Conservation (phyloP, 305 asterid species). For the Solanum chacoense region DNA sequence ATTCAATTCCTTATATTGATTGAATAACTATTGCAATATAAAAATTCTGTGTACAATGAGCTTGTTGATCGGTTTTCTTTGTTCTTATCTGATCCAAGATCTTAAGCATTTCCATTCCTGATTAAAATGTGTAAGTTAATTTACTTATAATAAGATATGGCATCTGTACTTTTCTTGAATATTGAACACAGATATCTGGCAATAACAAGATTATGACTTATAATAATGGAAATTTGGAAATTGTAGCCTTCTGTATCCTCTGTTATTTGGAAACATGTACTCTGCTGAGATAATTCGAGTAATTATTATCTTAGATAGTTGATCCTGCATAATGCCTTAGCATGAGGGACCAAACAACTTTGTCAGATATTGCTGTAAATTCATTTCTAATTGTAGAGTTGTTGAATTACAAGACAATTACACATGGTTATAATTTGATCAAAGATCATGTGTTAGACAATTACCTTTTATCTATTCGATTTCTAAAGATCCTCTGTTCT, state of each 20-base stretch:
- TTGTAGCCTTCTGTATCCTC: neutral
- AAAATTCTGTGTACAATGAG: neutral
- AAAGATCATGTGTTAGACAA: neutral
- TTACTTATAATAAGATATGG: neutral
- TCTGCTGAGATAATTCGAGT: neutral
- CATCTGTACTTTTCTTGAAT: neutral
- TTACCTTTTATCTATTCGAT: neutral
- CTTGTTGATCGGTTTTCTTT: neutral
- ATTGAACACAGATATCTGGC: neutral
- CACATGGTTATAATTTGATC: neutral
- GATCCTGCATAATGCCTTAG: neutral
- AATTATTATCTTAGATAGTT: neutral
- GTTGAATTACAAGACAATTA: neutral
- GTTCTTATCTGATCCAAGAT: neutral
- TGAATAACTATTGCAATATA: neutral
- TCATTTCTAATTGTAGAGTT: neutral
- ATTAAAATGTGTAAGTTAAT: neutral
- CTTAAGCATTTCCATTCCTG: neutral
- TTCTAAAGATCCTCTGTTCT: neutral
- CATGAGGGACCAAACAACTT: neutral
- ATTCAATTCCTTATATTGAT: neutral
- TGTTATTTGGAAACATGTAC: neutral
- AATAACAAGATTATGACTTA: neutral
- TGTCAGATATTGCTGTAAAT: neutral
- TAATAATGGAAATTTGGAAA: neutral